phyloP scores from a whole-genome alignment of 768 basidiomycete species.

The Ephemerocybe angulata region DNA sequence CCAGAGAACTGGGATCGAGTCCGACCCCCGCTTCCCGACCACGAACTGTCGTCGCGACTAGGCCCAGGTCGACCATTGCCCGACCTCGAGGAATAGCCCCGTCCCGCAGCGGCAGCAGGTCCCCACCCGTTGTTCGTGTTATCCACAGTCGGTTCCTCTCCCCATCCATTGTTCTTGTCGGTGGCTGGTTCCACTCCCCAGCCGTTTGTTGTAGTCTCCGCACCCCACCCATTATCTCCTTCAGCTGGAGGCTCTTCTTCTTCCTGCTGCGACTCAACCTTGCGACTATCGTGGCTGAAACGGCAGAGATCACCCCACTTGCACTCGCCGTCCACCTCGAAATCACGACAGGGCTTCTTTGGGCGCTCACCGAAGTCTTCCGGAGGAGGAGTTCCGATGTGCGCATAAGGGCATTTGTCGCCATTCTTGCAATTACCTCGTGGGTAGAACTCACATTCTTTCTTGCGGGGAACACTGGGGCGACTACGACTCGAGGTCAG shows the following conservation, averaged over 20 bases:
- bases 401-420: conserved; percentile 32
- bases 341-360: conserved; percentile 19
- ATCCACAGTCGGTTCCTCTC: conserved; percentile 2
- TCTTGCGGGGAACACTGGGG: not conserved
- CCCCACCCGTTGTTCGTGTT: conserved; percentile 7
- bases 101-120: not conserved
- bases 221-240: conserved; percentile 4
- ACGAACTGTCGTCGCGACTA: no score
- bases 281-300: conserved; percentile 1
- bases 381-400: conserved; percentile 20
- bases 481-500: not conserved
- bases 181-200: not conserved
- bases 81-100: not conserved
- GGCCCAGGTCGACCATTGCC: no score
- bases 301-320: conserved; percentile 18
- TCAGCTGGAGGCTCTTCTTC: conserved; percentile 4
- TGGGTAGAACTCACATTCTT: conserved; percentile 32
- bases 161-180: conserved; percentile 13
- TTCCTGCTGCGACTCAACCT: conserved; percentile 6
- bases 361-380: not conserved
- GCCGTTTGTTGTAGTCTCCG: not conserved
- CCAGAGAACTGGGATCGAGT: no score
- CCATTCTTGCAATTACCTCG: conserved; percentile 39
- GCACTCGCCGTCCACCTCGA: conserved; percentile 19
- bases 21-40: no score